phyloP scores from a whole-genome alignment of 495 filamentous ascomycete genomes.

The Penicillium goetzii region DNA sequence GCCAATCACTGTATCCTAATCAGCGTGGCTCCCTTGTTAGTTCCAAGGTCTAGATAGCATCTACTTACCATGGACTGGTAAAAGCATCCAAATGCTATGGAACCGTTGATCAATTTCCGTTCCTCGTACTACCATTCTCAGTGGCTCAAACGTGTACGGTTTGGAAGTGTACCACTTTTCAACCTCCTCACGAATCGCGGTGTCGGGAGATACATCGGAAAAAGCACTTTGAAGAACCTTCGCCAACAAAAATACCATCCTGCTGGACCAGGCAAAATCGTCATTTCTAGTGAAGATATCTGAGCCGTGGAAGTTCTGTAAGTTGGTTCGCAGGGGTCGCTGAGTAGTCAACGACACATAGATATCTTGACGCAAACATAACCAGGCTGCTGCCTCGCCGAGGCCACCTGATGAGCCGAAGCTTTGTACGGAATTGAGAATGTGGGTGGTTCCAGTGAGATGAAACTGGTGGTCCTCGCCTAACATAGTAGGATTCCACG shows the following conservation, averaged over 20 bases:
- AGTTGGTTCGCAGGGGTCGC: constrained; percentile 30
- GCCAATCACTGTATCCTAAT: constrained; percentile 27
- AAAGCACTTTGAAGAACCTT: constrained; percentile 32
- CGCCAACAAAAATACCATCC: constrained; percentile 36
- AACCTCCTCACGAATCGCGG: constrained; percentile 20
- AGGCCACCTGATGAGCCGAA: constrained; percentile 36
- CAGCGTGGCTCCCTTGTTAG: neutral
- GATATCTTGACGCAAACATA: constrained; percentile 38
- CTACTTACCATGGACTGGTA: constrained; percentile 36
- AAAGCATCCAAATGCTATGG: constrained; percentile 35
- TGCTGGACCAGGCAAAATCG: constrained; percentile 37
- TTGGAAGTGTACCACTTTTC: constrained; percentile 33
- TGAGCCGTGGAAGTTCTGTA: constrained; percentile 32
- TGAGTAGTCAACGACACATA: constrained; percentile 35
- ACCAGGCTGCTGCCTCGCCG: constrained; percentile 39
- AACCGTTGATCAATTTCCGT: constrained; percentile 19
- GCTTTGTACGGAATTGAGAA: constrained; percentile 34
- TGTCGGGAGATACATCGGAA: constrained; percentile 5
- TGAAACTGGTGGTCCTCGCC: constrained; percentile 40
- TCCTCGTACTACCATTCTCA: constrained; percentile 21
- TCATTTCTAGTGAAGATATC: constrained; percentile 33
- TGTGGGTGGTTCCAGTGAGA: constrained; percentile 35
- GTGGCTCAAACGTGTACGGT: constrained; percentile 32
- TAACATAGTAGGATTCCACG: constrained; percentile 11
- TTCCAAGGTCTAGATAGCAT: neutral